Base-by-base conservation (phyloP, 306 rosid species). In the Ceratonia siliqua region DNA sequence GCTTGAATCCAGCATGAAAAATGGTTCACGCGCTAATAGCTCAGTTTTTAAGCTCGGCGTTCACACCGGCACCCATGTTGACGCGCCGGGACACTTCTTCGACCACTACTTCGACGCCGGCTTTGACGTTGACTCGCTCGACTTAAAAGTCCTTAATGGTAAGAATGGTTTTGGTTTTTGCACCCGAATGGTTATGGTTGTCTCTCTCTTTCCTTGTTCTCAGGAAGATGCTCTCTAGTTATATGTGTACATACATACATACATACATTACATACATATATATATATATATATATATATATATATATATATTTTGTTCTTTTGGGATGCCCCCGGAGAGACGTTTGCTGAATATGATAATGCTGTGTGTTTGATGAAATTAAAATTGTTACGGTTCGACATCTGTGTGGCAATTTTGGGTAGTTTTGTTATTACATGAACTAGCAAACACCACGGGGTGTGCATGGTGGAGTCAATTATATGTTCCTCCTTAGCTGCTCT, bases 41-140 rank as follows among this genome's bases (percentile, higher is more conserved):
- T 94, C 97, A 0, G 81, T 52, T 45, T 18, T 94, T 52, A 88
- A 85, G 91, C 84, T 91, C 0, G 90, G 91, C 18, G 57, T 63
- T 74, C 98, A 93, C 84, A 86, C 91, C 1, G 98, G 98, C 20
- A 93, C 97, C 9, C 98, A 93, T 45, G 96, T 93, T 33, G 97
- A 91, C 50, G 82, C 97, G 38, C 96, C 97, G 0, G 80, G 97
- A 3, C 98, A 93, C 82, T 81, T 91, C 62, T 84, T 76, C 79
- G 97, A 93, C 54, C 84, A 87, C 78, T 91, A 93, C 85, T 85
- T 73, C 30, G 97, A 94, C 48, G 92, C 94, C 1, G 94, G 98
- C 32, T 94, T 94, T 79, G 96, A 94, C 10, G 90, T 89, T 7
- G 94, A 91, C 68, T 59, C 96, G 0, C 97, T 94, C 28, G 97